A percentile compares a stretch with the other conserved stretches of the same genome.
These are phyloP conservation scores for Taiozyma sp. DNA, from an alignment of 1,139 yeast genomes.

Conservation along the genomic window DNA sequence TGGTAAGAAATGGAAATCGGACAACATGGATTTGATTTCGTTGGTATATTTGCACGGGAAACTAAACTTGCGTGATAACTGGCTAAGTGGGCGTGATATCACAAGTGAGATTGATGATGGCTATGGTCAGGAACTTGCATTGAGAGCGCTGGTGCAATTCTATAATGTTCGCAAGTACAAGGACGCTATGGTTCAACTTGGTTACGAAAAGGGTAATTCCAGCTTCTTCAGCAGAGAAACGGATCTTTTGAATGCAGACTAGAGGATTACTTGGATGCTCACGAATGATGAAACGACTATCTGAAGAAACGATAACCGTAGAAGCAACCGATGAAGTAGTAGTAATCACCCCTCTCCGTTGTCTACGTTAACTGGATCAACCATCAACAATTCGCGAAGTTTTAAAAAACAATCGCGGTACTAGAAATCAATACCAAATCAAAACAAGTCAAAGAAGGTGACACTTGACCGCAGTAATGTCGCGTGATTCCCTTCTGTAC, in stretches of 20 bases:
- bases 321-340: neutral
- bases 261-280: no score
- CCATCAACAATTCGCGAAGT: neutral
- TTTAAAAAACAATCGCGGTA: neutral
- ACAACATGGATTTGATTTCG: constrained; percentile 91
- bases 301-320: neutral
- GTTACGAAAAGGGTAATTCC: constrained; percentile 39
- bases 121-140: constrained; percentile 80
- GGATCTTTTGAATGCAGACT: constrained; percentile 20
- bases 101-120: constrained; percentile 74
- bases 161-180: constrained; percentile 64
- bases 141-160: constrained; percentile 75
- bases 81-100: constrained; percentile 85
- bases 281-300: neutral
- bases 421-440: neutral
- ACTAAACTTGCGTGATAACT: constrained; percentile 64
- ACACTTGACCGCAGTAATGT: neutral
- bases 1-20: constrained; percentile 91
- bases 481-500: constrained; percentile 4
- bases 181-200: constrained; percentile 47
- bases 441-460: neutral
- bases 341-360: no score
- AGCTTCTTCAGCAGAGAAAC: constrained; percentile 39
- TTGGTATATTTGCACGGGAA: constrained; percentile 76
- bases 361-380: neutral